Conservation (phyloP, 2,329 filamentous ascomycete species). For the Periglandula ipomoeae region DNA sequence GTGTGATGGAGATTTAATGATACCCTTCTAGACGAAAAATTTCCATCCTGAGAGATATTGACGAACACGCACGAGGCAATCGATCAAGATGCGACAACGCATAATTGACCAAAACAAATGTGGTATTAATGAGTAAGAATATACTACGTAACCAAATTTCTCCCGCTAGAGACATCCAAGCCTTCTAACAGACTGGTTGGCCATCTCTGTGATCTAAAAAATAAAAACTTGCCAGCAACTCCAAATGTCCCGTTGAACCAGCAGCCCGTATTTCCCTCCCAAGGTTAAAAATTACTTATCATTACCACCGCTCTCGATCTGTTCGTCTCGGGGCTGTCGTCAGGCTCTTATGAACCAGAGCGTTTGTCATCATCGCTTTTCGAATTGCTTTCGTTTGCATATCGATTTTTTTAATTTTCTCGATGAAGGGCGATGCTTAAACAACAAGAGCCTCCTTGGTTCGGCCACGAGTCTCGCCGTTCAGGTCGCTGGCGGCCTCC, state of each 20-base stretch:
- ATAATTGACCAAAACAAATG: slow-evolving; percentile 5
- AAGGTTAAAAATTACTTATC: slow-evolving; percentile 8
- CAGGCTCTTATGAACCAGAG: not conserved
- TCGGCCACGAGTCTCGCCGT: slow-evolving; percentile 48
- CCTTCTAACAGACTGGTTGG: slow-evolving; percentile 8
- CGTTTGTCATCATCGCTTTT: not conserved
- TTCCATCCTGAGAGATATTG: no score
- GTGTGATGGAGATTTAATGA: slow-evolving; percentile 3
- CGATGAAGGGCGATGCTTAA: slow-evolving; percentile 17
- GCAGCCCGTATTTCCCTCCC: slow-evolving; percentile 1
- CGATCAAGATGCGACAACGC: no score
- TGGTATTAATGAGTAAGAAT: slow-evolving; percentile 21
- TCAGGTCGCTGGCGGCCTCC: slow-evolving; percentile 41
- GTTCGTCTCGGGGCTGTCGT: not conserved
- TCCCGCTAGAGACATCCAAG: slow-evolving; percentile 15
- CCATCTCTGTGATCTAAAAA: slow-evolving; percentile 3
- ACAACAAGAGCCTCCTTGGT: slow-evolving; percentile 42
- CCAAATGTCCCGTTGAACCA: slow-evolving; percentile 15
- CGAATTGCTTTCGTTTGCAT: not conserved
- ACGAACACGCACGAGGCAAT: no score
- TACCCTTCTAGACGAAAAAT: no score
- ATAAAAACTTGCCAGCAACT: slow-evolving; percentile 13
- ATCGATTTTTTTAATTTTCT: not conserved
- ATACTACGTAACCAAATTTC: slow-evolving; percentile 15
- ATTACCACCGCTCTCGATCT: slow-evolving; percentile 6